Evolutionary conservation across 1,284 basidiomycete genomes (phyloP).

Genomic region (Chondrostereum purpureum): DNA sequence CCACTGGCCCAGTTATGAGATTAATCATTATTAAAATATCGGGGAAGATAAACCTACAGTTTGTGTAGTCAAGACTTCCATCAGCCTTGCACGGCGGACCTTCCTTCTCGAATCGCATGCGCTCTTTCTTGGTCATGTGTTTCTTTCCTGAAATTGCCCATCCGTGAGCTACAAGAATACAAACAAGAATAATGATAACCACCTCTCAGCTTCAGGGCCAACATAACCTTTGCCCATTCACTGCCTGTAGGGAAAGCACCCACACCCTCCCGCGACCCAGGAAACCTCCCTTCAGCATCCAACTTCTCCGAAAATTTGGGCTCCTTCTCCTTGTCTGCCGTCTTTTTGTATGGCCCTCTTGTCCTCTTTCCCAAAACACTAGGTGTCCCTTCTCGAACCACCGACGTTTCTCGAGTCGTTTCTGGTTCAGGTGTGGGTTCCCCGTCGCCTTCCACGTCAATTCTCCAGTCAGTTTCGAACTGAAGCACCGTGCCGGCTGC

Average conservation of each 20-base stretch:
- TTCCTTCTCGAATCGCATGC: constrained; percentile 62
- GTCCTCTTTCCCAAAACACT: constrained; percentile 29
- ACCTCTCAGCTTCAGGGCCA: constrained; percentile 70
- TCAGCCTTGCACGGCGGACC: constrained; percentile 61
- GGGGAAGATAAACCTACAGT: constrained; percentile 43
- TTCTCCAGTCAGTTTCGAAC: constrained; percentile 77
- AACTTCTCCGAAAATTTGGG: constrained; percentile 37
- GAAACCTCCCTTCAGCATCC: constrained; percentile 63
- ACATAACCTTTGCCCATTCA: constrained; percentile 62
- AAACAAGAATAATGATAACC: constrained; percentile 3
- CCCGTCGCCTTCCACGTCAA: constrained; percentile 69
- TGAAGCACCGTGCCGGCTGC: constrained; percentile 67
- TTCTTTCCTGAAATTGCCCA: constrained; percentile 52
- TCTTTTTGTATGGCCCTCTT: constrained; percentile 41
- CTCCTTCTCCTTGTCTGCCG: constrained; percentile 13
- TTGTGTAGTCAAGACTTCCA: constrained; percentile 67
- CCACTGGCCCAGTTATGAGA: constrained; percentile 41
- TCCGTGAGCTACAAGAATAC: background rate
- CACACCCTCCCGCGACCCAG: constrained; percentile 67
- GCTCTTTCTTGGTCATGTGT: constrained; percentile 73
- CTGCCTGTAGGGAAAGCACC: constrained; percentile 63
- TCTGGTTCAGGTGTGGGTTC: constrained; percentile 37
- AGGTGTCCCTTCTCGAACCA: constrained; percentile 30
- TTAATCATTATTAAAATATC: constrained; percentile 7
- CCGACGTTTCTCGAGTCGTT: constrained; percentile 25